Evolutionary conservation across 2,329 filamentous ascomycete species (phyloP).

Genomic region (Chaetomiaceae sp.): DNA sequence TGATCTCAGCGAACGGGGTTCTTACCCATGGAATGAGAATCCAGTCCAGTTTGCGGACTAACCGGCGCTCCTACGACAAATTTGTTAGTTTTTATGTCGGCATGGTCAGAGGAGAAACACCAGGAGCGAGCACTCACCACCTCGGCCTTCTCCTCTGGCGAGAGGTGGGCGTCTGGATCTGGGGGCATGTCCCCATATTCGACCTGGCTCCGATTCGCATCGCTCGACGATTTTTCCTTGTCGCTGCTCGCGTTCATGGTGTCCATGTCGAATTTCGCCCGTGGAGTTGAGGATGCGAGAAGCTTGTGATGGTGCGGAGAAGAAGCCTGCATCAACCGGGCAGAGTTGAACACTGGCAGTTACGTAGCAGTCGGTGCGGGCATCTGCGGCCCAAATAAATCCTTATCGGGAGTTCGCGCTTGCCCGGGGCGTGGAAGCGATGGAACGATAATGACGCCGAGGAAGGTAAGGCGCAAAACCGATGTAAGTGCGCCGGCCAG

Average conservation of each 20-base stretch:
- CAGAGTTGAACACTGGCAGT: too few species aligned
- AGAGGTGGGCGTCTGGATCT: constrained; percentile 33
- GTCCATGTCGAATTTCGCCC: constrained; percentile 14
- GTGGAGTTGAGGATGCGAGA: constrained; percentile 8
- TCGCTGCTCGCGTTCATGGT: constrained; percentile 19
- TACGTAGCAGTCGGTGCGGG: neutral
- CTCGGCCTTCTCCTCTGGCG: constrained; percentile 27
- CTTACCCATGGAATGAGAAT: constrained; percentile 36
- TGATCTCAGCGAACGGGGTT: too few species aligned
- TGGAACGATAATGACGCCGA: too few species aligned
- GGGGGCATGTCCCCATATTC: constrained; percentile 25
- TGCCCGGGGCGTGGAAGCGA: too few species aligned
- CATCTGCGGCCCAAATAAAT: neutral
- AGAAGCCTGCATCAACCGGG: neutral
- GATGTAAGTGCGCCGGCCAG: too few species aligned
- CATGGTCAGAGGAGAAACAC: neutral
- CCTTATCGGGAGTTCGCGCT: too few species aligned
- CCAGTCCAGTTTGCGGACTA: constrained; percentile 32
- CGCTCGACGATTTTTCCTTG: constrained; percentile 19
- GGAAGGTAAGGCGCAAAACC: too few species aligned
- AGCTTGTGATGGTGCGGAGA: neutral
- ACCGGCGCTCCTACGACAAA: constrained; percentile 31
- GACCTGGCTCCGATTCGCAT: constrained; percentile 22
- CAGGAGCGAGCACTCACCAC: constrained; percentile 25
- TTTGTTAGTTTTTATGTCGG: neutral